Evolutionary conservation across 2,329 filamentous ascomycete genomes (phyloP), one percentile per base, ranked within the genome.

Genomic region (Lachnellula occidentalis): DNA sequence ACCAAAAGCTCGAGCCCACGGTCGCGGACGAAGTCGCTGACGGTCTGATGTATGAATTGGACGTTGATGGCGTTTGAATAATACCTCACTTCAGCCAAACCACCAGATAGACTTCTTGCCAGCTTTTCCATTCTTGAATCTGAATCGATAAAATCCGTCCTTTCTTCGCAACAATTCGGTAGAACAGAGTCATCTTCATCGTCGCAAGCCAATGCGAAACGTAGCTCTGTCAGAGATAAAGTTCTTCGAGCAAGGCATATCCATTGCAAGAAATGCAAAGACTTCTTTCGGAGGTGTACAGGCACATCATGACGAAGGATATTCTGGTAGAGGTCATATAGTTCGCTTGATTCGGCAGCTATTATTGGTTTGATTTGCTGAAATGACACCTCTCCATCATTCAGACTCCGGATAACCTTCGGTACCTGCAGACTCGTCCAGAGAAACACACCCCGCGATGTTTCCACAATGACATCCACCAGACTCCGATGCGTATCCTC

Each of bases 1-100:
- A 4, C 21, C 11, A 48, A 15, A 8, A n/a, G 11, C 17, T 45
- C 34, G 1, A 62, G 24, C 1, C 61, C 61, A 19, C 27, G 11
- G 2, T 6, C 12, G 0, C 50, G 43, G 3, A 63, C 24, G 45
- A 71, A 75, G 24, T 74, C 71, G 34, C 66, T 59, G 51, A 76
- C 64, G 0, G 67, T 67, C 52, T 71, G 68, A 48, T 72, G 69
- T 41, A 72, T 70, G 39, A 71, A 74, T 55, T 74, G 74, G 2
- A 74, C 68, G 0, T 58, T 68, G 2, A 2, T 36, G 0, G 5
- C 24, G 12, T 12, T 27, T 7, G 17, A 34, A 31, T 34, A 17
- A 6, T 39, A 2, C 27, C 22, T 49, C 5, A 60, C 48, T 19
- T 63, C 60, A 1, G 58, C 62, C 17, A 66, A 34, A 0, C 63